Conservation (phyloP, 2,329 filamentous ascomycete species). For the Aspergillus tanneri region DNA sequence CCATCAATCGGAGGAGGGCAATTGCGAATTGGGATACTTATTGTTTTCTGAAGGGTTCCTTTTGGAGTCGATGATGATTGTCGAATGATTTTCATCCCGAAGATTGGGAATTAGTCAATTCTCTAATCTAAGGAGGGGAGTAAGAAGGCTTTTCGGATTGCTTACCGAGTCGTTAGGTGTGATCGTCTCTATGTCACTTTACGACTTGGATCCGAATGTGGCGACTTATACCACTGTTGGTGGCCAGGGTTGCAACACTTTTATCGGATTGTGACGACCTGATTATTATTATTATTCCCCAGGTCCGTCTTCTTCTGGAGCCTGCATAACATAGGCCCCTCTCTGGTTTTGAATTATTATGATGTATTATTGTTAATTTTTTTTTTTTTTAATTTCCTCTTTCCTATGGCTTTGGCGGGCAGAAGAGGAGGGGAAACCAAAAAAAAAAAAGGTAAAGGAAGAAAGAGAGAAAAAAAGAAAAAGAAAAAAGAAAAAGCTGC, state of each 20-base stretch:
- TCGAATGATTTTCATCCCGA: conserved; percentile 11
- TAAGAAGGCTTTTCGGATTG: conserved; percentile 15
- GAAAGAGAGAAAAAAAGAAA: background rate
- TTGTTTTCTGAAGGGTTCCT: no score
- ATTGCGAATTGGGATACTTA: no score
- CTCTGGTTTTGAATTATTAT: conserved; percentile 26
- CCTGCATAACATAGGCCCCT: conserved; percentile 31
- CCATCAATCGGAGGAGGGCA: conserved; percentile 10
- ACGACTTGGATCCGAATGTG: background rate
- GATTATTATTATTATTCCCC: no score
- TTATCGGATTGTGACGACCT: background rate
- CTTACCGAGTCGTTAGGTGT: conserved; percentile 18
- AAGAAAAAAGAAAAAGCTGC: background rate
- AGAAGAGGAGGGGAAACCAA: background rate
- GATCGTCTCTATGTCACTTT: conserved; percentile 12
- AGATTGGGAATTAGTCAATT: conserved; percentile 1
- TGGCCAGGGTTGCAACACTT: background rate
- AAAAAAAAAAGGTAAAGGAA: background rate
- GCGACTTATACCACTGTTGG: background rate
- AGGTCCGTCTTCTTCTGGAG: no score
- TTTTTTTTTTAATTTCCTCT: background rate
- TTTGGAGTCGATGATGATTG: no score
- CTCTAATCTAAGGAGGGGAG: no score
- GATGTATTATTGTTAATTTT: conserved; percentile 17
- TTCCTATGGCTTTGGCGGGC: background rate